These are phyloP conservation scores for Gaertneriomyces semiglobifer DNA, from an alignment of 192 early-diverging fungal genomes.

Conservation along the genomic window DNA sequence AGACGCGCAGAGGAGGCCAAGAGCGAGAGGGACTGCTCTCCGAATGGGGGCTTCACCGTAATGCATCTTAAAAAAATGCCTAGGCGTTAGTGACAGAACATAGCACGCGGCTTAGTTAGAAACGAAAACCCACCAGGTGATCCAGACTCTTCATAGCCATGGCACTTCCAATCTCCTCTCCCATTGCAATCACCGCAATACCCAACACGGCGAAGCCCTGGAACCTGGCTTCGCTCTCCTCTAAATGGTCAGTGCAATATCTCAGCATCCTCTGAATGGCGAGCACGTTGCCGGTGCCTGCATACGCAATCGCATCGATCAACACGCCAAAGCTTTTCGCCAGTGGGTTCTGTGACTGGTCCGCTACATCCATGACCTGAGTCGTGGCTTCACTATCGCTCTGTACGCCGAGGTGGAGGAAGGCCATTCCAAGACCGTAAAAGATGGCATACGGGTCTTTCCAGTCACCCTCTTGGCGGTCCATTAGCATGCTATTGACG, in stretches of 20 bases:
- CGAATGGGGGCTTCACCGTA: constrained; percentile 96
- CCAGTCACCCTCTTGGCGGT: constrained; percentile 79
- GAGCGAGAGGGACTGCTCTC: constrained; percentile 88
- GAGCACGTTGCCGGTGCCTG: constrained; percentile 91
- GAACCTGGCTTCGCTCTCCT: constrained; percentile 80
- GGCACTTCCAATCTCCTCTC: constrained; percentile 93
- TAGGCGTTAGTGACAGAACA: no score
- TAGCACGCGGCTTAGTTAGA: no score
- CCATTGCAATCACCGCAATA: constrained; percentile 93
- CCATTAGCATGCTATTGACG: constrained; percentile 86
- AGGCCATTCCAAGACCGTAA: constrained; percentile 88
- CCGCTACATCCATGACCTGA: constrained; percentile 93
- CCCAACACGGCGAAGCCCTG: constrained; percentile 96
- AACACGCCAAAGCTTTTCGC: constrained; percentile 84
- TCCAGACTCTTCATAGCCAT: constrained; percentile 95
- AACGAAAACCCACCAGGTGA: constrained; percentile 64
- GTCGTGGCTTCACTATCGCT: constrained; percentile 78
- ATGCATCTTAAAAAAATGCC: constrained; percentile 69
- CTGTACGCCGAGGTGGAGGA: constrained; percentile 70
- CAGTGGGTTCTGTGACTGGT: constrained; percentile 65
- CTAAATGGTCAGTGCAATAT: constrained; percentile 89
- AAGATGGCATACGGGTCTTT: constrained; percentile 86
- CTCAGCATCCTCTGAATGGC: constrained; percentile 97
- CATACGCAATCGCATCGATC: constrained; percentile 86
- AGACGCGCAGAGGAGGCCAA: constrained; percentile 91